Conservation (phyloP, 352 stramenopile genomes). For the Phytopythium boreale region DNA sequence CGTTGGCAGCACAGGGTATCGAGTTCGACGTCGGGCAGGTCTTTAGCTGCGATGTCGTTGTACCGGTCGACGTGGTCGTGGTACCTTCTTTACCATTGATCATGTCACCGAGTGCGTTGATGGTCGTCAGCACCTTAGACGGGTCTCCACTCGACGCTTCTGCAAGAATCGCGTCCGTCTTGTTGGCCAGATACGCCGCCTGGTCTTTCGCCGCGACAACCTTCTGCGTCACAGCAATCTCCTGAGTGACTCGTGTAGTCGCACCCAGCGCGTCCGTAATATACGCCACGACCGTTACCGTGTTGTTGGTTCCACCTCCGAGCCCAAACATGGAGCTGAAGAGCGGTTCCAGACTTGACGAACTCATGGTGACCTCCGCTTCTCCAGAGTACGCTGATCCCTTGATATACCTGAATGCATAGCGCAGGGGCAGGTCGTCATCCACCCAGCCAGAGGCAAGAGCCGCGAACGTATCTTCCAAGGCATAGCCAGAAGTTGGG, state of each 20-base stretch:
- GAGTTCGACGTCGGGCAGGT: constrained; percentile 43
- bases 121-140: constrained; percentile 54
- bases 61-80: constrained; percentile 18
- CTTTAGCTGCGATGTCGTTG: constrained; percentile 25
- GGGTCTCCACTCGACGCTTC: constrained; percentile 52
- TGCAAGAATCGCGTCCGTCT: constrained; percentile 44
- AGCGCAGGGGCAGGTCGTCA: constrained; percentile 57
- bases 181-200: constrained; percentile 51
- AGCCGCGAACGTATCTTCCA: constrained; percentile 53
- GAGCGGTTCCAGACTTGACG: constrained; percentile 45
- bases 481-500: constrained; percentile 36
- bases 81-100: constrained; percentile 49
- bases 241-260: constrained; percentile 37
- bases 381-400: constrained; percentile 41
- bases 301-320: constrained; percentile 56
- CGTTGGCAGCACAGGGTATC: constrained; percentile 42
- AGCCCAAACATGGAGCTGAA: constrained; percentile 50
- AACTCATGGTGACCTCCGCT: constrained; percentile 47
- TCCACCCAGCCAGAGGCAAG: constrained; percentile 61
- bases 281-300: constrained; percentile 62
- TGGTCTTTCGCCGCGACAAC: constrained; percentile 38
- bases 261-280: constrained; percentile 53
- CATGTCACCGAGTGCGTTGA: constrained; percentile 60
- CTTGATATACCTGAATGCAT: constrained; percentile 77
- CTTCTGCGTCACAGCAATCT: constrained; percentile 49